Percentiles rank a stretch among this genome's conserved stretches.
These are phyloP conservation scores for Paraphaeosphaeria sporulosa DNA, from an alignment of 2,329 filamentous ascomycete species.

Conservation along the genomic window DNA sequence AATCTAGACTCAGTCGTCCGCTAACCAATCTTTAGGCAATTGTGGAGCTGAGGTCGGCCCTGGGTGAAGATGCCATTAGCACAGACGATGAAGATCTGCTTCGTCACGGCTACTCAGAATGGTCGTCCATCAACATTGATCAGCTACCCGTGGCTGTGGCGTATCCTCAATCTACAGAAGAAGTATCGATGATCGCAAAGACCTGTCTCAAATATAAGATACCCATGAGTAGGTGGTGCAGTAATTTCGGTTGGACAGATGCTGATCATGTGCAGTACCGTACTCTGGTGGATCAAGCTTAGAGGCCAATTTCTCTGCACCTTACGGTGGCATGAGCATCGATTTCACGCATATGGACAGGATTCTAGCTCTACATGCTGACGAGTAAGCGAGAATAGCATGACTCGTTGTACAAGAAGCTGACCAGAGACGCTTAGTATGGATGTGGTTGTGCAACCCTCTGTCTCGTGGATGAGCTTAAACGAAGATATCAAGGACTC, in stretches of 20 bases:
- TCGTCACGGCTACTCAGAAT: conserved; percentile 73
- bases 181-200: conserved; percentile 70
- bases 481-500: conserved; percentile 77
- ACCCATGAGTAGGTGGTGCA: conserved; percentile 65
- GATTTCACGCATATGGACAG: conserved; percentile 90
- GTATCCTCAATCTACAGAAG: conserved; percentile 69
- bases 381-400: conserved; percentile 61
- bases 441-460: conserved; percentile 91
- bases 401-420: conserved; percentile 7
- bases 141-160: conserved; percentile 70
- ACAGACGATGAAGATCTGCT: conserved; percentile 70
- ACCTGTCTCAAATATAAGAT: conserved; percentile 81
- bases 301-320: conserved; percentile 89
- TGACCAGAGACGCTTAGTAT: conserved; percentile 58
- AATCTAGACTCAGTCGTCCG: neutral
- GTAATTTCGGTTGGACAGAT: neutral
- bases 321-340: conserved; percentile 85
- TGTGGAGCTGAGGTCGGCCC: conserved; percentile 57
- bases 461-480: conserved; percentile 89
- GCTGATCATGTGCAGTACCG: conserved; percentile 60
- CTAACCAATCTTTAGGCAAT: conserved; percentile 57
- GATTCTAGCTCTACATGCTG: conserved; percentile 79
- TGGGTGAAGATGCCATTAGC: conserved; percentile 68
- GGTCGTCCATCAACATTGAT: conserved; percentile 72
- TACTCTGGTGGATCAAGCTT: conserved; percentile 87